Percentiles rank a stretch among this genome's conserved stretches.
Conservation (phyloP, 140 eudicot genomes). For the Flaveria floridana region DNA sequence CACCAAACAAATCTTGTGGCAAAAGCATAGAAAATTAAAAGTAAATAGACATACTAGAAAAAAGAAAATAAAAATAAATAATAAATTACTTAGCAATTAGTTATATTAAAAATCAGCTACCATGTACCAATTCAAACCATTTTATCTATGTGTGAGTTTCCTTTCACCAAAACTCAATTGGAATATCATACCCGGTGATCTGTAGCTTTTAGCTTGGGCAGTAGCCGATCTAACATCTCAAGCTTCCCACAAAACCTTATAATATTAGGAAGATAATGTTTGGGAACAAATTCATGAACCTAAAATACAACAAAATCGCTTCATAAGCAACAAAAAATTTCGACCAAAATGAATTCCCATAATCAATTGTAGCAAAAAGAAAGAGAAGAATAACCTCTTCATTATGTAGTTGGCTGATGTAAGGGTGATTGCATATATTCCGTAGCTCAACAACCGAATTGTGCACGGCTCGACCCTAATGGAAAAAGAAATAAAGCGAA, state of each 20-base stretch:
- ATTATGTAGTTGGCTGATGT: constrained; percentile 94
- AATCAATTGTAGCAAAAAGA: background rate
- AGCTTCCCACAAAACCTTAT: constrained; percentile 97
- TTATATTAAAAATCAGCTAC: constrained; percentile 1
- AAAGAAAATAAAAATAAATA: background rate
- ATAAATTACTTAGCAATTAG: background rate
- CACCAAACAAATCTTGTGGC: constrained; percentile 19
- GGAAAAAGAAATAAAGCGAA: constrained; percentile 18
- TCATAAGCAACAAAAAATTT: constrained; percentile 12
- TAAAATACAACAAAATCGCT: constrained; percentile 32
- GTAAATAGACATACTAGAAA: background rate
- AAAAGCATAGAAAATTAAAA: background rate
- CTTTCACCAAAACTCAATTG: constrained; percentile 14
- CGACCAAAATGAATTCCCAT: background rate
- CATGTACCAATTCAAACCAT: constrained; percentile 24
- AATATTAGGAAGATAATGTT: constrained; percentile 83
- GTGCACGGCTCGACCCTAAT: constrained; percentile 81
- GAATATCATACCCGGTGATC: constrained; percentile 82
- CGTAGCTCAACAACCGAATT: constrained; percentile 96
- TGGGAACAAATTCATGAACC: constrained; percentile 87
- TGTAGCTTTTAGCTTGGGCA: constrained; percentile 94
- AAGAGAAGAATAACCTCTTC: constrained; percentile 61
- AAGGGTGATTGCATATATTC: constrained; percentile 97
- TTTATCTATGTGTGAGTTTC: constrained; percentile 1
- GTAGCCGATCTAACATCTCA: constrained; percentile 93